Evolutionary conservation across 208 protist genomes (phyloP), one percentile per base, ranked within the genome.

Genomic region (Trypanosoma boissoni): DNA sequence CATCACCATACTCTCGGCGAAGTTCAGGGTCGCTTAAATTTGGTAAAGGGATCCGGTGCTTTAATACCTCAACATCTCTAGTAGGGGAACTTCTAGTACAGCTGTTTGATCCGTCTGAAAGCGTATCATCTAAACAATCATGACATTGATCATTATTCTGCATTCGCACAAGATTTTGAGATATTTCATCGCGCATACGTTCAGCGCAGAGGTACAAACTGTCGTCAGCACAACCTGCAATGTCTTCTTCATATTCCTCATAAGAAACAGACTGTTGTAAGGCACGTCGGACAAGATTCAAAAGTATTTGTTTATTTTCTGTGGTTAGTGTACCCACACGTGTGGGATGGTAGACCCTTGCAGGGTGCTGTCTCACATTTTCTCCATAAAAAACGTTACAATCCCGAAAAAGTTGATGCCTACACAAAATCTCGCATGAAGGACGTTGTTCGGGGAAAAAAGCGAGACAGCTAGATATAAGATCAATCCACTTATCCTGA

Each of bases 381-480:
- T 75, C 55, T 51, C 75, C 78, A 62, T 87, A 88, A 27, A 85
- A 78, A 24, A 94, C 65, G 52, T 77, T 76, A 56, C 78, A 79
- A 45, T 76, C 52, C 16, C 50, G 67, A 45, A 94, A 94, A 37
- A 94, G 73, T 27, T 68, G 64, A 57, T 91, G 79, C 18, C 72
- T 53, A 70, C 82, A 90, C 2, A 91, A 64, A 64, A 88, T 60
- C 61, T 77, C 72, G 2, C 84, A 86, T 1, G 84, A 82, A 4
- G 84, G 88, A 7, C 88, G 84, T 66, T 84, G 67, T 64, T 88
- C 68, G 7, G 88, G 88, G 26, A 94, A 92, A 68, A 92, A 94
- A 43, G 51, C 68, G 31, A 94, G 65, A 70, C 88, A 94, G 14
- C 71, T 56, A 28, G 52, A 75, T 50, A 92, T 92, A 42, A 94